These are phyloP conservation scores for Boletus fagicola DNA, from an alignment of 768 basidiomycete species.

Conservation along the genomic window DNA sequence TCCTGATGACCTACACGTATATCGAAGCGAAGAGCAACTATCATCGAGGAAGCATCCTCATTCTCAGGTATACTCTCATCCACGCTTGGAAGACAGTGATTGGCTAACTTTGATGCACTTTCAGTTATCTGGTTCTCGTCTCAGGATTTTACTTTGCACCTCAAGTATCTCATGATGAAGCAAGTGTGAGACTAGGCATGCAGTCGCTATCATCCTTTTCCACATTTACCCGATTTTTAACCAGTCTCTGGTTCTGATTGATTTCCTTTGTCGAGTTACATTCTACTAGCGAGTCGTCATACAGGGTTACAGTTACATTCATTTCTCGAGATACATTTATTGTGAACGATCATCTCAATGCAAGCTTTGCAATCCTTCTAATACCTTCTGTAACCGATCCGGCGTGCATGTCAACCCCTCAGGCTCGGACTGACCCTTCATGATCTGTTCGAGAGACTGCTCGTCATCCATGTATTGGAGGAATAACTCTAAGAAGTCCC, in stretches of 20 bases:
- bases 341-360: constrained; percentile 39
- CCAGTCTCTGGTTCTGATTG: constrained; percentile 15
- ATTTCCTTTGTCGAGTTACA: background rate
- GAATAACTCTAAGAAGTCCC: constrained; percentile 77
- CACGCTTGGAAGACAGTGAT: background rate
- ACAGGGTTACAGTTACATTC: constrained; percentile 19
- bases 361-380: constrained; percentile 54
- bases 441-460: constrained; percentile 47
- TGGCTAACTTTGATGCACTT: background rate
- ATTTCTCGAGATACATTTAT: constrained; percentile 16
- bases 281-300: constrained; percentile 1
- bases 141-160: constrained; percentile 95
- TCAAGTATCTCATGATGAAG: constrained; percentile 24
- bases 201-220: constrained; percentile 5
- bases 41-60: constrained; percentile 92
- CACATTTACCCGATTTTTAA: constrained; percentile 8
- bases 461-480: constrained; percentile 42
- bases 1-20: constrained; percentile 97
- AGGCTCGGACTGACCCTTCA: constrained; percentile 55
- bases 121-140: constrained; percentile 85
- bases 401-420: constrained; percentile 52
- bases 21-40: constrained; percentile 99
- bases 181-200: constrained; percentile 8
- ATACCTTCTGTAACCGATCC: constrained; percentile 35
- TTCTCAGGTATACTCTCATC: constrained; percentile 66